phyloP scores from a whole-genome alignment of 495 filamentous ascomycete genomes.

The Hypoxylon trugodes region DNA sequence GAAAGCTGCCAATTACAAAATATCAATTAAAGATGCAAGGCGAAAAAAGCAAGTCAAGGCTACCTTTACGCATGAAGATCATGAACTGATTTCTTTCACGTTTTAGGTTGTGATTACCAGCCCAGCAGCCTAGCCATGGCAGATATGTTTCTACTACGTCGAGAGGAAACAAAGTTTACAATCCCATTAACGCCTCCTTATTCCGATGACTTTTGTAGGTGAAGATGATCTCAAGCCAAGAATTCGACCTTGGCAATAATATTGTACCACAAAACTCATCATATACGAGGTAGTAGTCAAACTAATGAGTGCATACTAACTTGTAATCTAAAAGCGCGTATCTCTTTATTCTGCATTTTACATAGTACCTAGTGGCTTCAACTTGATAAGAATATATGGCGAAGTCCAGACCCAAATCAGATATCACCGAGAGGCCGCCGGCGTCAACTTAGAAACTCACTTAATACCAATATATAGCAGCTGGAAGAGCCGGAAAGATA shows the following conservation, averaged over 20 bases:
- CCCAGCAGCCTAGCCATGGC: slow-evolving; percentile 7
- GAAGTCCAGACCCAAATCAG: slow-evolving; percentile 1
- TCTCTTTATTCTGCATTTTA: background rate
- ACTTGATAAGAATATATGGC: background rate
- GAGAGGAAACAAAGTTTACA: slow-evolving; percentile 19
- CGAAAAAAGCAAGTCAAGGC: slow-evolving; percentile 19
- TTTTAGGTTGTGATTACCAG: slow-evolving; percentile 13
- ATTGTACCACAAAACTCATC: background rate
- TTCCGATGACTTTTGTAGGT: background rate
- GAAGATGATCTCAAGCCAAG: background rate
- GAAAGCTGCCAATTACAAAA: slow-evolving; percentile 13
- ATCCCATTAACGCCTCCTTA: background rate
- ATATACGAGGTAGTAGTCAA: background rate
- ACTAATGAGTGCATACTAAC: no score
- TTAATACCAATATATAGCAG: background rate
- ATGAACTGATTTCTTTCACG: slow-evolving; percentile 28
- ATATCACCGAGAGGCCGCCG: slow-evolving; percentile 17
- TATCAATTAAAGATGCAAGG: slow-evolving; percentile 7
- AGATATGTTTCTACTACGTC: slow-evolving; percentile 5
- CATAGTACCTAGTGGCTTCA: background rate
- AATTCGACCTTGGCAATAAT: background rate
- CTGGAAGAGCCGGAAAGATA: slow-evolving; percentile 14
- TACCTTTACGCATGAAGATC: slow-evolving; percentile 21
- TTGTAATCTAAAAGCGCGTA: no score
- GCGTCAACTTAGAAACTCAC: background rate